Evolutionary conservation across 768 basidiomycete species (phyloP).

Genomic region (Hydnomerulius pinastri): DNA sequence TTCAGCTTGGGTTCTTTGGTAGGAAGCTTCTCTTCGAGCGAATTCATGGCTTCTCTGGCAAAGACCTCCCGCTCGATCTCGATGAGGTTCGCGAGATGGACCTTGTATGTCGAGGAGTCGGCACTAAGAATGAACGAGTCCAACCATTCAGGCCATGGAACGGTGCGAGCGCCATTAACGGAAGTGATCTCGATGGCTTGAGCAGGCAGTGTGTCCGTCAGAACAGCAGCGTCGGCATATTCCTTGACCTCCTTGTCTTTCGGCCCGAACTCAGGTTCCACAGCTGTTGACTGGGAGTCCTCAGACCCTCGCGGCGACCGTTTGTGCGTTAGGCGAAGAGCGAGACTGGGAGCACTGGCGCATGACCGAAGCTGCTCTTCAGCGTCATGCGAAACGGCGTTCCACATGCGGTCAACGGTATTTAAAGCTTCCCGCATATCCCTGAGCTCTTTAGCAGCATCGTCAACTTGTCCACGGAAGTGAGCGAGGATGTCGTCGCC

Average conservation of each 20-base stretch:
- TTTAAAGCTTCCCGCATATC: conserved; percentile 47
- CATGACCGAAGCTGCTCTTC: conserved; percentile 40
- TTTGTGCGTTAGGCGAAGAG: conserved; percentile 24
- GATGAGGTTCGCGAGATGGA: conserved; percentile 35
- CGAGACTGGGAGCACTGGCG: conserved; percentile 7
- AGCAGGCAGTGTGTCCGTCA: conserved; percentile 17
- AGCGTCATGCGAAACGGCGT: conserved; percentile 44
- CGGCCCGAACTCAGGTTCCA: conserved; percentile 25
- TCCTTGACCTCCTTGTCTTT: conserved; percentile 20
- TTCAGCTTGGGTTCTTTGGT: conserved; percentile 41
- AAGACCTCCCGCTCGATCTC: conserved; percentile 38
- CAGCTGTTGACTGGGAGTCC: conserved; percentile 62
- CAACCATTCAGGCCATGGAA: conserved; percentile 44
- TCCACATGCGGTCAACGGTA: conserved; percentile 46
- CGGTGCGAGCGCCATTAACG: conserved; percentile 25
- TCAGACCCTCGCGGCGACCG: conserved; percentile 61
- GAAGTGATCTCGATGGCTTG: conserved; percentile 20
- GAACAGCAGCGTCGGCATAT: conserved; percentile 20
- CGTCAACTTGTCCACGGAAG: conserved; percentile 55
- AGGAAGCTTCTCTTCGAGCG: conserved; percentile 25
- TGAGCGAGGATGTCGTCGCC: conserved; percentile 48
- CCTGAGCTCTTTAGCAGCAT: conserved; percentile 50
- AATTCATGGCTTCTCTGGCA: conserved; percentile 19
- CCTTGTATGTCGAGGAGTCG: conserved; percentile 38
- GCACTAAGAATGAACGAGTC: conserved; percentile 37